phyloP scores from a whole-genome alignment of 2,329 filamentous ascomycete genomes.

The Penicillium sp. region DNA sequence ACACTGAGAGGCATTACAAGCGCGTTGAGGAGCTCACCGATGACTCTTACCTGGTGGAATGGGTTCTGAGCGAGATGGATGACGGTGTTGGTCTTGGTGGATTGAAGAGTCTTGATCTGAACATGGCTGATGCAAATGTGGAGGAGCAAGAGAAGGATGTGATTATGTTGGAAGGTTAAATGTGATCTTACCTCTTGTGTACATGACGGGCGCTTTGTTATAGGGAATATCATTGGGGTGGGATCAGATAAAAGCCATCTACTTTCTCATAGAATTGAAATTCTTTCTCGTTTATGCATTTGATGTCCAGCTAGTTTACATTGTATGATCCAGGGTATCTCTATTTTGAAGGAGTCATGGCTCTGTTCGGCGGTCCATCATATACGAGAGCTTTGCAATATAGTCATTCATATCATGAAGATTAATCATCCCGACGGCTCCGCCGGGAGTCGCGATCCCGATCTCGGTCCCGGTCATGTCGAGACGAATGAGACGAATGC shows the following conservation, averaged over 20 bases:
- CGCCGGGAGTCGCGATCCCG: conserved; percentile 33
- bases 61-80: conserved; percentile 92
- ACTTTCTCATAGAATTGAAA: conserved; percentile 24
- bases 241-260: conserved; percentile 25
- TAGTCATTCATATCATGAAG: not conserved
- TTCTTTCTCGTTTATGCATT: conserved; percentile 1
- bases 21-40: conserved; percentile 86
- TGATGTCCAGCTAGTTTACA: not conserved
- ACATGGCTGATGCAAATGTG: conserved; percentile 20
- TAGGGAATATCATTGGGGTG: conserved; percentile 21
- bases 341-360: conserved; percentile 5
- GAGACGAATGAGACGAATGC: conserved; percentile 35
- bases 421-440: conserved; percentile 29
- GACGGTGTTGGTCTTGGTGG: conserved; percentile 53
- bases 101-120: conserved; percentile 24
- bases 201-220: conserved; percentile 25
- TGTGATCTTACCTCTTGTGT: conserved; percentile 20
- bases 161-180: conserved; percentile 39
- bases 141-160: conserved; percentile 39
- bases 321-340: conserved; percentile 20
- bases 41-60: conserved; percentile 92
- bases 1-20: conserved; percentile 91
- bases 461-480: conserved; percentile 30
- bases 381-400: conserved; percentile 5
- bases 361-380: not conserved